Percentiles rank a stretch among this genome's conserved stretches.
phyloP scores from a whole-genome alignment of 257 asterid species.

The Nemophila menziesii region DNA sequence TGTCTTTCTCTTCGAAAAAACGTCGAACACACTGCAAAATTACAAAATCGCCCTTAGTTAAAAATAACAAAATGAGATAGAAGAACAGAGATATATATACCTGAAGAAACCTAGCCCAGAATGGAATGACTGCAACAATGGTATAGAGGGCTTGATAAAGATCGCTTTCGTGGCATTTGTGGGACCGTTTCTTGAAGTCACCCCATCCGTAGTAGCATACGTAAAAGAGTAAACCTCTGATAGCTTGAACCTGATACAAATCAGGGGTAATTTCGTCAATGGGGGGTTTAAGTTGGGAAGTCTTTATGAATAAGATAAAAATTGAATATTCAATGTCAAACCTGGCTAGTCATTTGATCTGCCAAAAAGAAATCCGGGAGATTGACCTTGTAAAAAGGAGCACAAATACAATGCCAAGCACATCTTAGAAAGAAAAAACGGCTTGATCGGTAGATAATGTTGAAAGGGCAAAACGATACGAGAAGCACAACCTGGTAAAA shows the following conservation, averaged over 20 bases:
- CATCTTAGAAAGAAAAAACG: slow-evolving; percentile 49
- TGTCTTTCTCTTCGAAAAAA: slow-evolving; percentile 41
- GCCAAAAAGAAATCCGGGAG: slow-evolving; percentile 78
- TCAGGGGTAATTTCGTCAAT: not conserved
- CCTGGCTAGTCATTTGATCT: slow-evolving; percentile 97
- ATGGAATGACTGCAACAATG: slow-evolving; percentile 50
- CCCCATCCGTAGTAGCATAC: slow-evolving; percentile 57
- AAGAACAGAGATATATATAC: slow-evolving; percentile 13
- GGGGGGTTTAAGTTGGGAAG: too few relatives aligned
- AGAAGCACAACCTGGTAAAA: slow-evolving; percentile 36
- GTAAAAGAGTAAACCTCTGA: slow-evolving; percentile 48
- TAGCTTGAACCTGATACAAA: slow-evolving; percentile 63
- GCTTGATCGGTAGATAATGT: slow-evolving; percentile 64
- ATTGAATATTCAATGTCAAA: slow-evolving; percentile 7
- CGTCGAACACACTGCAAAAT: slow-evolving; percentile 48
- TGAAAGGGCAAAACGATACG: slow-evolving; percentile 52
- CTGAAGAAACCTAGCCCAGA: slow-evolving; percentile 46
- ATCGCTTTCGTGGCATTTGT: slow-evolving; percentile 14
- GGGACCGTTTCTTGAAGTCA: slow-evolving; percentile 32
- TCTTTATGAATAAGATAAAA: too few relatives aligned
- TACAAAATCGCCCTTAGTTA: slow-evolving; percentile 22
- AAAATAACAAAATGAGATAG: slow-evolving; percentile 8
- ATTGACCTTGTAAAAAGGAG: slow-evolving; percentile 82
- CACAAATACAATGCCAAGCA: slow-evolving; percentile 61
- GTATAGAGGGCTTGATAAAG: slow-evolving; percentile 19